These are phyloP conservation scores for Fallopia convolvulus DNA, from an alignment of 148 eudicot genomes.

Conservation along the genomic window DNA sequence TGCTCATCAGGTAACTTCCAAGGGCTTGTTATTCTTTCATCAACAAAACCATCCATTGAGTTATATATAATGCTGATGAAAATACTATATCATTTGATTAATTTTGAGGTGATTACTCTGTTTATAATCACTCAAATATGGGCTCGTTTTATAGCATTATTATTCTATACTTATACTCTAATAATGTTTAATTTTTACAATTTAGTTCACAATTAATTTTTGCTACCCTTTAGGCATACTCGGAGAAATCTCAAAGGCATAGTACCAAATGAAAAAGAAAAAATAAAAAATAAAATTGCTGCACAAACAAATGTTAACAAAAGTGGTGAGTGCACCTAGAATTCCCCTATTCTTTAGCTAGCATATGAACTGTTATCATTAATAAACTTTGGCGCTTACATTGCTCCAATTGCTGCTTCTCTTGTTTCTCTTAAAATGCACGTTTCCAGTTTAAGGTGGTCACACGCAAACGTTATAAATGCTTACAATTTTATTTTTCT, in stretches of 20 bases:
- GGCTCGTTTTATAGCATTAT: background rate
- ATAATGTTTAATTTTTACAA: background rate
- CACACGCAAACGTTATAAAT: background rate
- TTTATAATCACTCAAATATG: background rate
- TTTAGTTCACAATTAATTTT: background rate
- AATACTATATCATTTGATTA: background rate
- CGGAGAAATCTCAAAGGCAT: background rate
- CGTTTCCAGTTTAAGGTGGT: background rate
- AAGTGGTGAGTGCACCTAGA: background rate
- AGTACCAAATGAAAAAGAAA: background rate
- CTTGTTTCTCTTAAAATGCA: background rate
- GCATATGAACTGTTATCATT: background rate
- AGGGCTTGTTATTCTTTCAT: background rate
- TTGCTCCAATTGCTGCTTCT: background rate
- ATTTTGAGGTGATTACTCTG: background rate
- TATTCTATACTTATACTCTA: background rate
- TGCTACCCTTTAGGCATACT: background rate
- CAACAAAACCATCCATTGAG: background rate
- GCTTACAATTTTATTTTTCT: background rate
- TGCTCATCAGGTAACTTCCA: constrained; percentile 59
- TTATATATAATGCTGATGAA: background rate
- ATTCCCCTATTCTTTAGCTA: background rate
- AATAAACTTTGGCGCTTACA: background rate
- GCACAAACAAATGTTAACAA: background rate
- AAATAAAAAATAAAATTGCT: background rate